Evolutionary conservation across 179 eudicot genomes (phyloP).

Genomic region (Silene vulgaris): DNA sequence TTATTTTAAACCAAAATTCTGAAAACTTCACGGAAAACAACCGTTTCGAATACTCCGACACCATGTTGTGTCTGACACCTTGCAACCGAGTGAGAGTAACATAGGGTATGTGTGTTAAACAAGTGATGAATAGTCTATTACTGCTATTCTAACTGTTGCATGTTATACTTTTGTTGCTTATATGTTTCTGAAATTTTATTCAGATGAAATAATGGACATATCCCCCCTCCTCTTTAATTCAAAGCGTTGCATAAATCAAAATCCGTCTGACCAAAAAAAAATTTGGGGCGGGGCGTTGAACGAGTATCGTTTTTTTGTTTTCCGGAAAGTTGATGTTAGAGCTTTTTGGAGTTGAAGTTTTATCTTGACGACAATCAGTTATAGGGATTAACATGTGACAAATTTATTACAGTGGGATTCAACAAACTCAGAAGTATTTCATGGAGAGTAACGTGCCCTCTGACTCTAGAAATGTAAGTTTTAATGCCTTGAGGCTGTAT

Average conservation of each 20-base stretch:
- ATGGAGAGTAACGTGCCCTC: slow-evolving; percentile 57
- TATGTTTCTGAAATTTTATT: not conserved
- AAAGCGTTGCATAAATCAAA: no score
- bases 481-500: slow-evolving; percentile 9
- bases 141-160: slow-evolving; percentile 1
- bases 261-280: no score
- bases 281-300: no score
- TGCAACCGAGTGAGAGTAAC: no score
- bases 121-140: not conserved
- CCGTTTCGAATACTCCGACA: no score
- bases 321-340: no score
- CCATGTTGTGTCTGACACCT: no score
- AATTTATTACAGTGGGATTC: slow-evolving; percentile 61
- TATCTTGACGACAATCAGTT: not conserved
- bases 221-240: no score
- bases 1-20: slow-evolving; percentile 22
- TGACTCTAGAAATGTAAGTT: slow-evolving; percentile 73
- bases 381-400: not conserved
- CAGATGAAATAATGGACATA: not conserved
- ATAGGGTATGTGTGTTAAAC: not conserved
- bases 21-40: slow-evolving; percentile 6
- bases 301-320: not conserved
- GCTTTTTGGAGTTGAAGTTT: not conserved
- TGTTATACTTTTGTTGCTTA: not conserved
- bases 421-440: slow-evolving; percentile 72